Evolutionary conservation across 2,329 filamentous ascomycete genomes (phyloP), one percentile per base, ranked within the genome.

Genomic region (Alternaria tenuissima): DNA sequence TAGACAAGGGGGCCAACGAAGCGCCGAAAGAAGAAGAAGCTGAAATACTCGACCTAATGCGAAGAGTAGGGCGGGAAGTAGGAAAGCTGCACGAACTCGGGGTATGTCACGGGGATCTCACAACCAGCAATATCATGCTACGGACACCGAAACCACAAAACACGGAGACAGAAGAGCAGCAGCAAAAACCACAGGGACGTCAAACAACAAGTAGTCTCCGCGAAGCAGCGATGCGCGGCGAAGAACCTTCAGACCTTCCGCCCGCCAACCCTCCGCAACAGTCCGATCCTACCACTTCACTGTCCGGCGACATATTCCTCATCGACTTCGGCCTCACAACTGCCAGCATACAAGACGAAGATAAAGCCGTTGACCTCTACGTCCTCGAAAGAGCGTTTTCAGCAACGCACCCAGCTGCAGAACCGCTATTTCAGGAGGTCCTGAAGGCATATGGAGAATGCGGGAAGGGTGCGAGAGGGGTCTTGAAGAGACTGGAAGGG

Each of bases 81-180:
- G 93, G 91, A 7, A 85, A 78, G 55, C 82, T 99, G 83, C 95
- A 99, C 82, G 86, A 85, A 55, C 85, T 88, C n/a, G 94, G 94
- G 16, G 87, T 98, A 57, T 89, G 97, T 60, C 95, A 99, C 81
- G 95, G 95, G 41, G 95, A 99, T 81, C 80, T 99, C 81, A 99
- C 95, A 62, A 99, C 94, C 65, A 97, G 94, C 81, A 99, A 99
- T 80, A 85, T 99, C 81, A 97, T 99, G 90, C 76, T 98, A 67
- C 65, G 66, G 9, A 55, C 43, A 20, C 30, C 49, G 4, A 52
- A 48, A 42, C 32, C 42, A 3, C 11, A 47, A 22, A 20, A 11
- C 16, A 38, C 55, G 3, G 20, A 52, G 46, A 8, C 32, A 34
- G 20, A 48, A 54, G 32, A 49, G 8, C 46, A 49, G 20, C 32